A percentile compares a stretch with the other conserved stretches of the same genome.
Evolutionary conservation across 2,329 filamentous ascomycete genomes (phyloP).

Genomic region (Pseudofabraea citricarpa): DNA sequence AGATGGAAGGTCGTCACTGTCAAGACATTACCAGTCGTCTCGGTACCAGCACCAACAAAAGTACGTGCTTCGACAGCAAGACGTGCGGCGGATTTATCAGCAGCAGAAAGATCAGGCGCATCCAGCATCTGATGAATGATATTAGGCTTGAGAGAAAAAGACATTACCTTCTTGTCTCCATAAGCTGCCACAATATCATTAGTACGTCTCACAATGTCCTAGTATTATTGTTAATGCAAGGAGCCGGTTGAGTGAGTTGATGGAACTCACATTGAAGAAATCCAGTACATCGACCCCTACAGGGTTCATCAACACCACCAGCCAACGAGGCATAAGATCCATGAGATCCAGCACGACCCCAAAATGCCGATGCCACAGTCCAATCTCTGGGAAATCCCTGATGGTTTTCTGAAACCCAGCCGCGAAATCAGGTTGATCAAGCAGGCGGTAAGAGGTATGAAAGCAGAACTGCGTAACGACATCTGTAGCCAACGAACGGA

Average conservation of each 20-base stretch:
- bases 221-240: too few relatives aligned
- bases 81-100: slow-evolving; percentile 11
- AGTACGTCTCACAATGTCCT: slow-evolving; percentile 4
- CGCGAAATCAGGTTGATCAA: slow-evolving; percentile 10
- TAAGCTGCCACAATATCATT: slow-evolving; percentile 1
- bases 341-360: slow-evolving; percentile 1
- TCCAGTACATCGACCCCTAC: slow-evolving; percentile 6
- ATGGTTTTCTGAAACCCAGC: slow-evolving; percentile 6
- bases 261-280: slow-evolving; percentile 2
- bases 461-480: slow-evolving; percentile 12
- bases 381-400: slow-evolving; percentile 10
- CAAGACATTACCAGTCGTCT: slow-evolving; percentile 19
- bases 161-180: neutral
- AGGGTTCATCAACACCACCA: slow-evolving; percentile 5
- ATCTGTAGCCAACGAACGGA: slow-evolving; percentile 10
- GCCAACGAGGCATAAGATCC: slow-evolving; percentile 5
- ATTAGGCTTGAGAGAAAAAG: slow-evolving; percentile 4
- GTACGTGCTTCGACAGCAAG: slow-evolving; percentile 18
- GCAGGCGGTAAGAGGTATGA: slow-evolving; percentile 7
- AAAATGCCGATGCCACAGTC: slow-evolving; percentile 9
- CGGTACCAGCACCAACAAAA: slow-evolving; percentile 21
- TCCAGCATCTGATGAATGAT: slow-evolving; percentile 14
- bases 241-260: too few relatives aligned
- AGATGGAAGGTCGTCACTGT: slow-evolving; percentile 16
- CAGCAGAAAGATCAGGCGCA: slow-evolving; percentile 3